Conservation (phyloP, 2,329 filamentous ascomycete species). For the Zopfia rhizophila region DNA sequence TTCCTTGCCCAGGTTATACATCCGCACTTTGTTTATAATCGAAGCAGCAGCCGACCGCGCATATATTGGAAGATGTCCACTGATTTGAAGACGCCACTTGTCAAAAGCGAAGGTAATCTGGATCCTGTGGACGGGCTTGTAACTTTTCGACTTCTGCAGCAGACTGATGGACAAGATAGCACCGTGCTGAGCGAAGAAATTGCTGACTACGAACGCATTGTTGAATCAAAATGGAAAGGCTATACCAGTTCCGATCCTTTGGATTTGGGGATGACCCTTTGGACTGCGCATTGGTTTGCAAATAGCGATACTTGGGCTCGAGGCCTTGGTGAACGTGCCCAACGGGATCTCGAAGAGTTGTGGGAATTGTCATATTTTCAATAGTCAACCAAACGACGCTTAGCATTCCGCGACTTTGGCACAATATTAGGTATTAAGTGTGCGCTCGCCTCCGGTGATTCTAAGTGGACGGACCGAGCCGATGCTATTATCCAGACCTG, state of each 20-base stretch:
- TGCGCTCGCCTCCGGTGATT: slow-evolving; percentile 21
- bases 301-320: slow-evolving; percentile 60
- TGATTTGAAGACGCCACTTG: slow-evolving; percentile 60
- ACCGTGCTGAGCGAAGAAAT: slow-evolving; percentile 60
- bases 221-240: slow-evolving; percentile 57
- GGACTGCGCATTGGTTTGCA: slow-evolving; percentile 64
- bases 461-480: slow-evolving; percentile 7
- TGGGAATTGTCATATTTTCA: slow-evolving; percentile 19
- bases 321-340: slow-evolving; percentile 16
- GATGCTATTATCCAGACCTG: slow-evolving; percentile 48
- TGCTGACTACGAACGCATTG: slow-evolving; percentile 62
- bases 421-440: slow-evolving; percentile 26
- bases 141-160: slow-evolving; percentile 30
- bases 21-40: slow-evolving; percentile 60
- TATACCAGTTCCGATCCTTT: slow-evolving; percentile 61
- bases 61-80: slow-evolving; percentile 69
- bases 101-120: slow-evolving; percentile 64
- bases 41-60: slow-evolving; percentile 41
- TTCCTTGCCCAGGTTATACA: slow-evolving; percentile 65
- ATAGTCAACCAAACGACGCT: slow-evolving; percentile 4
- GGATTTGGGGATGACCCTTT: slow-evolving; percentile 70
- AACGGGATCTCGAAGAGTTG: slow-evolving; percentile 18
- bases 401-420: slow-evolving; percentile 34
- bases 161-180: slow-evolving; percentile 37
- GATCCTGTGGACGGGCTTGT: slow-evolving; percentile 54